Evolutionary conservation across 2,329 filamentous ascomycete genomes (phyloP).

Genomic region (Blastomyces percursus): DNA sequence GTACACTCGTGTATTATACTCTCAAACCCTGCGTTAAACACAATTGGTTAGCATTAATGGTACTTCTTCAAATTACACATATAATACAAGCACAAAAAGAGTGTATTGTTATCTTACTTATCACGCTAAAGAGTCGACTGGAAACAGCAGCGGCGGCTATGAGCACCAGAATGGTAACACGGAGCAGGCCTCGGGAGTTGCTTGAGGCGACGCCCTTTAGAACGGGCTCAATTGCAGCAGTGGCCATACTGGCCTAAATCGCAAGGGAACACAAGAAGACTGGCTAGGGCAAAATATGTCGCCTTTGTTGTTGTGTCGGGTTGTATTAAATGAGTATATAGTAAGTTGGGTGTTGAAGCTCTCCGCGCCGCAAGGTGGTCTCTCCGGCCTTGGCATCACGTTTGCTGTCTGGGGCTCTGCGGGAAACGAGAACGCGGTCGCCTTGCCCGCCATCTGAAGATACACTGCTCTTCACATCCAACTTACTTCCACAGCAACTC

Average conservation of each 20-base stretch:
- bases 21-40: slow-evolving; percentile 61
- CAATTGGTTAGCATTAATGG: slow-evolving; percentile 23
- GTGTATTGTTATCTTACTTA: slow-evolving; percentile 53
- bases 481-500: not conserved
- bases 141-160: slow-evolving; percentile 87
- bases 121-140: slow-evolving; percentile 95
- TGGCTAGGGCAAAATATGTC: slow-evolving; percentile 13
- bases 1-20: slow-evolving; percentile 99
- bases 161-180: slow-evolving; percentile 77
- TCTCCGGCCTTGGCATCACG: slow-evolving; percentile 31
- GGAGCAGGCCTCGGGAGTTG: slow-evolving; percentile 73
- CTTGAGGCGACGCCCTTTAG: slow-evolving; percentile 67
- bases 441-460: not conserved
- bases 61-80: slow-evolving; percentile 5
- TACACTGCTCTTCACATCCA: not conserved
- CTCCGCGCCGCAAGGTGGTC: slow-evolving; percentile 33
- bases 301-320: slow-evolving; percentile 6
- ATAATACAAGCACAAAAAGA: slow-evolving; percentile 2
- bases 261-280: slow-evolving; percentile 24
- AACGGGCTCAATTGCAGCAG: slow-evolving; percentile 44
- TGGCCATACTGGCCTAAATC: slow-evolving; percentile 14
- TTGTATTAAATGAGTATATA: not conserved
- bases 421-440: slow-evolving; percentile 10
- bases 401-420: slow-evolving; percentile 8
- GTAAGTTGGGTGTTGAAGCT: not conserved